Percentiles rank a stretch among this genome's conserved stretches.
These are phyloP conservation scores for Barnettozyma sp. DNA, from an alignment of 805 yeast genomes.

Conservation along the genomic window DNA sequence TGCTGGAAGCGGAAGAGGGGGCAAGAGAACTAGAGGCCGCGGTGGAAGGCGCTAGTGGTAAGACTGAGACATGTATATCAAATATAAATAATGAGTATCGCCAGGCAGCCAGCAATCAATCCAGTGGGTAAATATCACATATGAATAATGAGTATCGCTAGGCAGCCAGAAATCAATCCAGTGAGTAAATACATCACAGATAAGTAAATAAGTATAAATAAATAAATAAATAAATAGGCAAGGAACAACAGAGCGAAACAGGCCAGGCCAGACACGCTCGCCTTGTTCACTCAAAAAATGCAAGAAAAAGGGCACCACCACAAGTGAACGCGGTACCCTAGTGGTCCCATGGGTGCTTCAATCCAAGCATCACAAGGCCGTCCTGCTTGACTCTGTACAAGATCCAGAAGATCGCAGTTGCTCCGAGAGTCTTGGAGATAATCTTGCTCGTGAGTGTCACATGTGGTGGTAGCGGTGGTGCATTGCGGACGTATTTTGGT, in stretches of 20 bases:
- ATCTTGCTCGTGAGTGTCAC: constrained; percentile 50
- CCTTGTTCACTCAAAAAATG: too few species aligned
- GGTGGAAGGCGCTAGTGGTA: background rate
- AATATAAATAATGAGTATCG: constrained; percentile 1
- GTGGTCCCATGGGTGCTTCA: constrained; percentile 40
- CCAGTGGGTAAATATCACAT: constrained; percentile 3
- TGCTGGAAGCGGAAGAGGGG: constrained; percentile 8
- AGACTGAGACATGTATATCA: background rate
- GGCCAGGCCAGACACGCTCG: too few species aligned
- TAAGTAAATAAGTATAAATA: constrained; percentile 1
- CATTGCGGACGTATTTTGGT: constrained; percentile 38
- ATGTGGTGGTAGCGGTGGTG: constrained; percentile 60
- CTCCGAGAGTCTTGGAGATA: constrained; percentile 66
- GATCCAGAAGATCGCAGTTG: constrained; percentile 86
- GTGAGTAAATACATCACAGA: too few species aligned
- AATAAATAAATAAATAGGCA: background rate
- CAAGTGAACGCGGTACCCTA: constrained; percentile 1
- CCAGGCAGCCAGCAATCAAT: too few species aligned
- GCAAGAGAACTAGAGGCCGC: constrained; percentile 21
- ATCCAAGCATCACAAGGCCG: constrained; percentile 49
- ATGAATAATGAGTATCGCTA: too few species aligned
- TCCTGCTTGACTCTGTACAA: constrained; percentile 75
- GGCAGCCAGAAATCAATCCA: too few species aligned
- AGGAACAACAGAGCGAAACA: background rate
- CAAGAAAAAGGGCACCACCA: background rate